These are phyloP conservation scores for Eucommia ulmoides DNA, from an alignment of 257 asterid species.

Conservation along the genomic window DNA sequence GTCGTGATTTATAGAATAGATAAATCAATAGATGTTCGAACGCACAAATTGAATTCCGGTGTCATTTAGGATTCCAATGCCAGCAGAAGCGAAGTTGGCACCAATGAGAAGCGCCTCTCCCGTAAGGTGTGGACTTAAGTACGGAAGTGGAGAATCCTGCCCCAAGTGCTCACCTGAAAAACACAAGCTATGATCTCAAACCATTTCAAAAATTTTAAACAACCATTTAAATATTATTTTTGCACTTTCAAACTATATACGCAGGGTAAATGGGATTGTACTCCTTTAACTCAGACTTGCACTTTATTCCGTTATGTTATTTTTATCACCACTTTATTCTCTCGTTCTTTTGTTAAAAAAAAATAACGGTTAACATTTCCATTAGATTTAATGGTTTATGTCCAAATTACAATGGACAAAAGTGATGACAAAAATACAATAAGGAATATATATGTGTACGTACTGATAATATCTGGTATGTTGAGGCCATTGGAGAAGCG, in stretches of 20 bases:
- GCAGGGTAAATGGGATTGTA: too few relatives aligned
- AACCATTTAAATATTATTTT: too few relatives aligned
- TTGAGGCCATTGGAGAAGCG: conserved; percentile 88
- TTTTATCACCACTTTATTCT: too few relatives aligned
- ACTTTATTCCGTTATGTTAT: too few relatives aligned
- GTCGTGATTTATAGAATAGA: too few relatives aligned
- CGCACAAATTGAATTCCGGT: conserved; percentile 89
- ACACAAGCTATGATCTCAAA: not conserved
- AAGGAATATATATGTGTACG: too few relatives aligned
- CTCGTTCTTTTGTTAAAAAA: too few relatives aligned
- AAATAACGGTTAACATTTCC: too few relatives aligned
- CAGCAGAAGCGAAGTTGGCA: conserved; percentile 93
- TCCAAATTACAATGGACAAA: not conserved
- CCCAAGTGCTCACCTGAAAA: conserved; percentile 55
- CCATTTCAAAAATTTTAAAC: not conserved
- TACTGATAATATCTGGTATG: conserved; percentile 72
- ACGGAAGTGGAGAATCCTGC: conserved; percentile 47
- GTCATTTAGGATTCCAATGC: conserved; percentile 85
- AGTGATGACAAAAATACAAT: not conserved
- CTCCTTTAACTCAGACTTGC: not conserved
- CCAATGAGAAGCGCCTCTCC: conserved; percentile 64
- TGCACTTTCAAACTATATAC: too few relatives aligned
- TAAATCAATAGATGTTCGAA: too few relatives aligned
- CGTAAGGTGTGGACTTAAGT: conserved; percentile 44
- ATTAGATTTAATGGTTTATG: not conserved